Evolutionary conservation across 768 basidiomycete genomes (phyloP), one percentile per base, ranked within the genome.

Genomic region (Auricularia auricula-judae): DNA sequence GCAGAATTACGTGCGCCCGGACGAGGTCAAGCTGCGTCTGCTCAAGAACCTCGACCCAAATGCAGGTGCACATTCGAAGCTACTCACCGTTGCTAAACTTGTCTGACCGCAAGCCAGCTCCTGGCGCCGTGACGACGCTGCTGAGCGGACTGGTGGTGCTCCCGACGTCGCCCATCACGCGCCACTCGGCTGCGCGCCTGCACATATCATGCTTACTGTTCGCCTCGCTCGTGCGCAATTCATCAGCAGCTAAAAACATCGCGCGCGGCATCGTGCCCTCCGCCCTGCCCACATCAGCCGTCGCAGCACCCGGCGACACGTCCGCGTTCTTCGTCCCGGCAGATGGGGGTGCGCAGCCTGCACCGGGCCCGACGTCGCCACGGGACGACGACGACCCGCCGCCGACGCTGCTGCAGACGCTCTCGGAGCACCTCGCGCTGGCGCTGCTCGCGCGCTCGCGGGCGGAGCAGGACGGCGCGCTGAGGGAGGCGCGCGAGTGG

Each of bases 401-500:
- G 33, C 87, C 91, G 68, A 84, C 83, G 0, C 77, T 99, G 42
- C 80, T 99, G 10, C 87, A 92, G 63, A 82, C 89, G n/a, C 77
- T 98, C 21, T 86, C 87, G 54, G 97, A 98, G 66, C 93, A 97
- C 72, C 77, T 98, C 29, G 92, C 94, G 47, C 79, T 98, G 64
- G 86, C 92, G 2, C 82, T 94, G 68, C 75, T 98, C 58, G 89
- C 88, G 34, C 85, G 88, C 29, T 84, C 84, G 5, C 80, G 91
- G 39, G 77, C 84, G 11, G 79, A 87, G 68, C 80, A 84, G 29
- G 86, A 86, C 4, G 76, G 75, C 7, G 65, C 70, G 33, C 85
- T 85, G 44, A 79, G 80, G 56, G 91, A 95, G 69, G 81, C 84
- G 14, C 79, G 88, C 61, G 95, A 97, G 70, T 98, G 94, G 93